Conservation (phyloP, 192 early-diverging fungal genomes). For the Gaertneriomyces sp. region DNA sequence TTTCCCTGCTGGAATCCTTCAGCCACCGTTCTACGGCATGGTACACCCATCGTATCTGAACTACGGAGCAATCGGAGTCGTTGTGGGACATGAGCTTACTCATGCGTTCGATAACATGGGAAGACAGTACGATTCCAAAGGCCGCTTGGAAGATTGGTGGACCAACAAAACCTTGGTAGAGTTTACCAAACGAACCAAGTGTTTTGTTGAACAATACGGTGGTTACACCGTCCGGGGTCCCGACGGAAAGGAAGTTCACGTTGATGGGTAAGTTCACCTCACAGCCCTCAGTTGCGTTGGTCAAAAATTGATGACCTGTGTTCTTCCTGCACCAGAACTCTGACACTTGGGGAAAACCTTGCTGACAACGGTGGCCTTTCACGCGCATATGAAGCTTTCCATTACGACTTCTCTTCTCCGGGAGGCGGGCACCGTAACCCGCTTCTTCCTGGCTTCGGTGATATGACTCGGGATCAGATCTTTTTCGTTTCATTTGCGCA, state of each 20-base stretch:
- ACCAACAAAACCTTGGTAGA: constrained; percentile 51
- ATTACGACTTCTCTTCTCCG: not conserved
- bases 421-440: constrained; percentile 28
- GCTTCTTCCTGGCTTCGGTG: constrained; percentile 36
- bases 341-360: constrained; percentile 62
- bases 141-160: constrained; percentile 64
- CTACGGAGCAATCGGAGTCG: constrained; percentile 59
- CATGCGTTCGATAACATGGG: constrained; percentile 45
- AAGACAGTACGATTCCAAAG: constrained; percentile 35
- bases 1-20: constrained; percentile 35
- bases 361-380: constrained; percentile 67
- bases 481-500: constrained; percentile 45
- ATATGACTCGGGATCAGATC: constrained; percentile 40
- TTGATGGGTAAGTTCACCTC: constrained; percentile 44
- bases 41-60: constrained; percentile 35
- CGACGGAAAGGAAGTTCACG: constrained; percentile 34
- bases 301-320: not conserved
- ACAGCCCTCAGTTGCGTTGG: not conserved
- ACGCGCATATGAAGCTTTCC: constrained; percentile 43
- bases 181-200: constrained; percentile 52
- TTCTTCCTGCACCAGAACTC: constrained; percentile 10
- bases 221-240: constrained; percentile 45
- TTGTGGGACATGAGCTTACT: constrained; percentile 48
- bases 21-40: constrained; percentile 21
- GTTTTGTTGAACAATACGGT: constrained; percentile 62